phyloP scores from a whole-genome alignment of 192 early-diverging fungal species.

The Coemansia sp. region DNA sequence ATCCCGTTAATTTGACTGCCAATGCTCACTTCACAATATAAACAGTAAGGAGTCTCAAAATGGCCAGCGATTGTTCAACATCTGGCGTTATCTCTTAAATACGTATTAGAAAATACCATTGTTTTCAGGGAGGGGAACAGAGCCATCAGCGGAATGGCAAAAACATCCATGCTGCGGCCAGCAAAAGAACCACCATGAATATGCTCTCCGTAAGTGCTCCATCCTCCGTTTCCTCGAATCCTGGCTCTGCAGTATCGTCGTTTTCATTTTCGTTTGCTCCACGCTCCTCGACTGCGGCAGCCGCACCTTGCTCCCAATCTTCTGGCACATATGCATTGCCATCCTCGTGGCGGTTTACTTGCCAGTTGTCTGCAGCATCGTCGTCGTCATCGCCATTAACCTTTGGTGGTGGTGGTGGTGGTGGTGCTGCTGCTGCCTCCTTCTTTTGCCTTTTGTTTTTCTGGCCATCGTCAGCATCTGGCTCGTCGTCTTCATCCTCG shows the following conservation, averaged over 20 bases:
- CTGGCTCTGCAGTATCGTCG: slow-evolving; percentile 2
- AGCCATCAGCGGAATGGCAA: slow-evolving; percentile 22
- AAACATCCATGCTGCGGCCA: slow-evolving; percentile 50
- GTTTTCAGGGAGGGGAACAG: too few species aligned
- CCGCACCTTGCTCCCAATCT: slow-evolving; percentile 21
- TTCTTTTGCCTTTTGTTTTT: background rate
- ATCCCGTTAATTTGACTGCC: too few species aligned
- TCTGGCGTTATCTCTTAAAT: too few species aligned
- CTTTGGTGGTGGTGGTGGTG: background rate
- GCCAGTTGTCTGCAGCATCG: background rate
- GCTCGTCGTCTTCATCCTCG: background rate
- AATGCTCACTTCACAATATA: too few species aligned
- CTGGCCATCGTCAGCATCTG: background rate
- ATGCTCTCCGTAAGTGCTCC: slow-evolving; percentile 27
- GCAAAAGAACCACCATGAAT: slow-evolving; percentile 27
- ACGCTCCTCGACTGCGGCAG: background rate
- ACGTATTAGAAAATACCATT: too few species aligned
- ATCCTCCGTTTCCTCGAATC: slow-evolving; percentile 9
- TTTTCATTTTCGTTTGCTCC: background rate
- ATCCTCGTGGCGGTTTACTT: background rate
- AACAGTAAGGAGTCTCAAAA: too few species aligned
- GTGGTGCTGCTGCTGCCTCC: background rate
- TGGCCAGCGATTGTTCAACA: too few species aligned
- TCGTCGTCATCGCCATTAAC: background rate
- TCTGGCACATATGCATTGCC: slow-evolving; percentile 6